phyloP scores from a whole-genome alignment of 169 alveolate genomes.

The Plasmodium gallinaceum region DNA sequence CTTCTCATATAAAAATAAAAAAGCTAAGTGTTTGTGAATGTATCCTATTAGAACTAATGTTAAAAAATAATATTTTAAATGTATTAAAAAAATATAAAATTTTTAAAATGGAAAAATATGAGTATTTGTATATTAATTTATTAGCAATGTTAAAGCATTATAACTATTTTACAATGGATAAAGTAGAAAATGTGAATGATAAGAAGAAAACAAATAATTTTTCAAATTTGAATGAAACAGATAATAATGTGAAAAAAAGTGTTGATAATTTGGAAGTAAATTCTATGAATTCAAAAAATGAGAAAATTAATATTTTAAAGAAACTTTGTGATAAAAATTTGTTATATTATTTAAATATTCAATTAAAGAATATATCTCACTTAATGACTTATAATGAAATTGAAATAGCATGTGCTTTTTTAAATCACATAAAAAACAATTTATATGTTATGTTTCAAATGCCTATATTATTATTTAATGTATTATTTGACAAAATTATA shows the following conservation, averaged over 20 bases:
- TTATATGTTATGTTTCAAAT: slow-evolving; percentile 67
- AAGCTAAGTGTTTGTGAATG: slow-evolving; percentile 72
- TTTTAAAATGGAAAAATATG: slow-evolving; percentile 70
- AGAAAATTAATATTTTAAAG: slow-evolving; percentile 60
- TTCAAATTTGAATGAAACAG: not conserved
- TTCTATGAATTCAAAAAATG: slow-evolving; percentile 32
- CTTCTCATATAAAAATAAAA: slow-evolving; percentile 55
- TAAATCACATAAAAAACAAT: slow-evolving; percentile 65
- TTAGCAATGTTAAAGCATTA: slow-evolving; percentile 72
- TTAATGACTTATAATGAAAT: slow-evolving; percentile 53
- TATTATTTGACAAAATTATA: slow-evolving; percentile 22
- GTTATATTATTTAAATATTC: slow-evolving; percentile 62
- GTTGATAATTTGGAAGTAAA: not conserved
- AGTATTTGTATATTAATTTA: slow-evolving; percentile 50
- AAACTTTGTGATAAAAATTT: slow-evolving; percentile 55
- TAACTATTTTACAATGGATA: slow-evolving; percentile 45
- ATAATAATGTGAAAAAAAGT: not conserved
- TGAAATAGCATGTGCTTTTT: slow-evolving; percentile 55
- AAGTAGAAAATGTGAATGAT: not conserved
- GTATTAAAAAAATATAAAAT: slow-evolving; percentile 67
- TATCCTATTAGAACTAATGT: slow-evolving; percentile 33
- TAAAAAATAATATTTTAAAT: slow-evolving; percentile 43
- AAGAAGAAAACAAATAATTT: slow-evolving; percentile 10
- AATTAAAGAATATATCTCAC: slow-evolving; percentile 50
- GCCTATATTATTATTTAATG: slow-evolving; percentile 49